These are phyloP conservation scores for Amphibolis antarctica DNA, from an alignment of 106 monocot genomes.

Conservation along the genomic window DNA sequence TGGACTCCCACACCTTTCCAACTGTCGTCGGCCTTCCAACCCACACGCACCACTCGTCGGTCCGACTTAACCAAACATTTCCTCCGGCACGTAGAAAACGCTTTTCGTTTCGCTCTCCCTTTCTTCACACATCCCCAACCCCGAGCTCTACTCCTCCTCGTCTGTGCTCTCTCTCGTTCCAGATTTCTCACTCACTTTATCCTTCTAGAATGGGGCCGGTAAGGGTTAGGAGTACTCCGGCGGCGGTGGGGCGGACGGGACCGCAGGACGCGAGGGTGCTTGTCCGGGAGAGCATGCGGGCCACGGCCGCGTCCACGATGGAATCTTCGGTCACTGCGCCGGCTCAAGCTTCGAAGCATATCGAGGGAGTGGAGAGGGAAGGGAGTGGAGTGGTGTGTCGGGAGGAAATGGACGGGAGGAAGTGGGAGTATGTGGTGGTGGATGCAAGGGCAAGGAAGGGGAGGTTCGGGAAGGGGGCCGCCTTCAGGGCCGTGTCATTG, in stretches of 20 bases:
- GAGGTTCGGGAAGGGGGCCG: neutral
- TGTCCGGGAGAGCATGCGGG: constrained; percentile 25
- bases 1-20: too few species aligned
- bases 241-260: neutral
- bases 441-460: constrained; percentile 4
- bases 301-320: constrained; percentile 11
- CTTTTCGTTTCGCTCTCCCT: too few species aligned
- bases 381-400: constrained; percentile 22
- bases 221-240: constrained; percentile 10
- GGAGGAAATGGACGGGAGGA: constrained; percentile 40
- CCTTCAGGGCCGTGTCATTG: constrained; percentile 24
- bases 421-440: constrained; percentile 35
- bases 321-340: neutral
- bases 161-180: neutral
- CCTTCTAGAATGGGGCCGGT: constrained; percentile 10
- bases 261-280: constrained; percentile 20
- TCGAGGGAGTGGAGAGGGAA: constrained; percentile 12
- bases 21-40: too few species aligned
- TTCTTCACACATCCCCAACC: neutral
- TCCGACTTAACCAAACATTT: too few species aligned
- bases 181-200: neutral
- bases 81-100: too few species aligned
- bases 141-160: neutral
- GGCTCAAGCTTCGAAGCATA: constrained; percentile 1
- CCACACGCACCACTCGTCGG: too few species aligned